Evolutionary conservation across 2,329 filamentous ascomycete genomes (phyloP).

Genomic region (Ceratocystis colombiana): DNA sequence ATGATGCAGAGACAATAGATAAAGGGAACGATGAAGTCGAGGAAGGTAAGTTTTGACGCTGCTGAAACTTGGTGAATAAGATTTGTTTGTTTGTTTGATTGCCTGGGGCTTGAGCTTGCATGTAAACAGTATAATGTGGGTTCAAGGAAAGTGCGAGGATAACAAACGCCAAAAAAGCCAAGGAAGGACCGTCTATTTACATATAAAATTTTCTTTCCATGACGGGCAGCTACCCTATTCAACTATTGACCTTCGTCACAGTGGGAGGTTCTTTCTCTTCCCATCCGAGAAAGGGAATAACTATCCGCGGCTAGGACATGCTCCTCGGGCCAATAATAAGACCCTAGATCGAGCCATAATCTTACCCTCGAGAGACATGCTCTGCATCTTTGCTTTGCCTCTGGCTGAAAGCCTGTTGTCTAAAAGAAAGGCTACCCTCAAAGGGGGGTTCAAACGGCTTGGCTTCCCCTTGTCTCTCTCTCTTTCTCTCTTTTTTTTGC

Average conservation of each 20-base stretch:
- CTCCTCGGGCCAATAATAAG: constrained; percentile 2
- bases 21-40: not conserved
- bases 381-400: not conserved
- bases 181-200: not conserved
- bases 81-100: not conserved
- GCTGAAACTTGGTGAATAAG: not conserved
- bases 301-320: not conserved
- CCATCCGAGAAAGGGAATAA: not conserved
- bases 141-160: not conserved
- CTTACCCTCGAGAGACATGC: not conserved
- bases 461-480: not conserved
- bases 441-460: not conserved
- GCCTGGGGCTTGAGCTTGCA: not conserved
- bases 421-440: not conserved
- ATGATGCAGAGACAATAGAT: constrained; percentile 3
- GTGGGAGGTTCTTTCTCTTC: not conserved
- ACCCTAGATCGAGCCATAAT: constrained; percentile 9
- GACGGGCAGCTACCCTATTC: not conserved
- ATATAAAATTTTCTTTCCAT: not conserved
- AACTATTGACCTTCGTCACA: not conserved
- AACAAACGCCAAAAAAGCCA: not conserved
- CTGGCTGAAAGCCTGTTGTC: not conserved
- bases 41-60: not conserved
- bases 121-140: constrained; percentile 7
- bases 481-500: not conserved